phyloP scores from a whole-genome alignment of 306 rosid species.

The Cucurbita argyrosperma region DNA sequence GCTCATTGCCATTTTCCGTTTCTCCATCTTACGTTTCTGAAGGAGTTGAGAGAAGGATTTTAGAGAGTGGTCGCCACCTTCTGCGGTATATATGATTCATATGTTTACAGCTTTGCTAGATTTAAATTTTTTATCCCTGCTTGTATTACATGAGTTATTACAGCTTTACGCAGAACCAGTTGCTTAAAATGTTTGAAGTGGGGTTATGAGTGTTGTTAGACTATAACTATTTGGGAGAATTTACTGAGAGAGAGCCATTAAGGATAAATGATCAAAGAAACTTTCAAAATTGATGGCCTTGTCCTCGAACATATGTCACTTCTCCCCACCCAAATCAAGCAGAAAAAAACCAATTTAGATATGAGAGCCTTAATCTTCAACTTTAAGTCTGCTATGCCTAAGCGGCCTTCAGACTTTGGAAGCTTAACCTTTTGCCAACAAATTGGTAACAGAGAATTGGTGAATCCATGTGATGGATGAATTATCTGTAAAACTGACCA shows the following conservation, averaged over 20 bases:
- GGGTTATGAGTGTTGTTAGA: not conserved
- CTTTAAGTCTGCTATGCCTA: too few relatives aligned
- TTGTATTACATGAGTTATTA: not conserved
- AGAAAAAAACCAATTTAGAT: not conserved
- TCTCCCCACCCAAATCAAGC: not conserved
- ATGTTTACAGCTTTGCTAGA: not conserved
- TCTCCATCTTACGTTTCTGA: constrained; percentile 4
- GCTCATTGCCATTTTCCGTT: constrained; percentile 6
- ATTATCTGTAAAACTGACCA: too few relatives aligned
- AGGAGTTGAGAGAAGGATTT: constrained; percentile 8
- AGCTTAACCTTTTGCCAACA: too few relatives aligned
- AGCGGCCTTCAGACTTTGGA: too few relatives aligned
- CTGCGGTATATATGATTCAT: constrained; percentile 20
- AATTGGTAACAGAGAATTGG: too few relatives aligned
- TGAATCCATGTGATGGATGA: too few relatives aligned
- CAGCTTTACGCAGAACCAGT: not conserved
- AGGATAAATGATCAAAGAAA: not conserved
- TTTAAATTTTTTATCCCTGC: not conserved
- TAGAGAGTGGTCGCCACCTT: constrained; percentile 13
- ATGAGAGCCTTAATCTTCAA: too few relatives aligned
- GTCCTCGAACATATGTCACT: not conserved
- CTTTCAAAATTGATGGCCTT: not conserved
- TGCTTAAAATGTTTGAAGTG: not conserved
- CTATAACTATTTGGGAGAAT: not conserved
- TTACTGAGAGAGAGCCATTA: not conserved